Base-by-base conservation (phyloP, 192 early-diverging fungal genomes). In the Lunasporangiospora selenospora region DNA sequence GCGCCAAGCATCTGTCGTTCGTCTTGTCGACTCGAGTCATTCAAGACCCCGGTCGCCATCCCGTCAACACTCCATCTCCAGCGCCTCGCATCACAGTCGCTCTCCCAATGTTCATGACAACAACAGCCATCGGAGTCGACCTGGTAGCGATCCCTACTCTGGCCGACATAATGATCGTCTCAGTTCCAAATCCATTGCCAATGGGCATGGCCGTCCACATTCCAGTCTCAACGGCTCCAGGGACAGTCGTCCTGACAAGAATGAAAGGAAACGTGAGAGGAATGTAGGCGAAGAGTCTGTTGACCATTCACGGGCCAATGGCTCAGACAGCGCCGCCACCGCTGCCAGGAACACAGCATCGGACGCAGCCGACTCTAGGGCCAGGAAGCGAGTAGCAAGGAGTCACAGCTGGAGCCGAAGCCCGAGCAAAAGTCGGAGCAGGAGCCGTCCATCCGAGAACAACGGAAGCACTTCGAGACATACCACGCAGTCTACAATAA, bases 181-280 rank as follows among this genome's bases (percentile, higher is more conserved):
- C 4, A 40, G 58, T 67, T 67, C 55, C 55, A 67, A 40, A 58
- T 58, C 55, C 33, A 38, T 46, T 46, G 26, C 31, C 10, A 32
- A 51, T 42, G 40, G 34, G 6, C 31, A 67, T 37, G 63, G 31
- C 63, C 64, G 55, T 51, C 55, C 55, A 58, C 52, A 58, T 47
- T 53, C 50, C 19, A 53, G 46, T 51, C 42, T 27, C 10, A 21
- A 21, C 18, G 29, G 26, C 39, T 30, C 19, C 37, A 36, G 47
- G 0, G 18, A 16, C 21, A 13, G 7, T 43, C 41, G 6, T 43
- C 41, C 41, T 47, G 31, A 53, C 3, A 32, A 36, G 33, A 51
- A 46, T 19, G 65, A 59, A 33, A 47, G 55, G 24, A 67, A 59
- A 44, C 63, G 54, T 54, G 63, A 65, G 11, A 44, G 63, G 8